Evolutionary conservation across 2,329 filamentous ascomycete genomes (phyloP).

Genomic region (Phoma sp.): DNA sequence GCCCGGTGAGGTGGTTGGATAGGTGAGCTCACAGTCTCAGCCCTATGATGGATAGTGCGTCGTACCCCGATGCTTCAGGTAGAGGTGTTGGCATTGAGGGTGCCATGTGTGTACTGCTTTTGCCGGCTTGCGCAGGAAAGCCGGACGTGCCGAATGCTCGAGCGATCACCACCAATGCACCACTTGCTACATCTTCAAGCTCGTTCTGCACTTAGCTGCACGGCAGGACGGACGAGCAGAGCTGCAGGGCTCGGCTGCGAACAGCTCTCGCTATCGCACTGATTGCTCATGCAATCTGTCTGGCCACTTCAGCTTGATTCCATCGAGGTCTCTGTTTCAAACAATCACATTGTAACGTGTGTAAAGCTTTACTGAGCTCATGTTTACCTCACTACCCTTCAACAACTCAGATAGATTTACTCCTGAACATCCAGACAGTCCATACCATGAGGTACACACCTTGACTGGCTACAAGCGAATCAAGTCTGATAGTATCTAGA

Average conservation of each 20-base stretch:
- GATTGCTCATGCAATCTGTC: background rate
- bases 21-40: constrained; percentile 12
- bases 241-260: background rate
- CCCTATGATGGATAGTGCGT: constrained; percentile 13
- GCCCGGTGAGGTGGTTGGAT: background rate
- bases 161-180: background rate
- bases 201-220: background rate
- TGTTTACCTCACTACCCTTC: too few species aligned
- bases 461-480: background rate
- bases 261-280: background rate
- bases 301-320: background rate
- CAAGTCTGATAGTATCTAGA: background rate
- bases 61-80: constrained; percentile 10
- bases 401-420: too few species aligned
- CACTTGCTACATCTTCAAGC: background rate
- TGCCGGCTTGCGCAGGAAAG: background rate
- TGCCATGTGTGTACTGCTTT: constrained; percentile 13
- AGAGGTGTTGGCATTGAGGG: background rate
- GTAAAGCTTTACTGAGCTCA: too few species aligned
- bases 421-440: background rate
- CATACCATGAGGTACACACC: background rate
- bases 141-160: background rate
- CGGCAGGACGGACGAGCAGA: background rate
- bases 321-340: too few species aligned
- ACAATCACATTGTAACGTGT: too few species aligned